These are phyloP conservation scores for Plantago elongata DNA, from an alignment of 257 asterid genomes.

Conservation along the genomic window DNA sequence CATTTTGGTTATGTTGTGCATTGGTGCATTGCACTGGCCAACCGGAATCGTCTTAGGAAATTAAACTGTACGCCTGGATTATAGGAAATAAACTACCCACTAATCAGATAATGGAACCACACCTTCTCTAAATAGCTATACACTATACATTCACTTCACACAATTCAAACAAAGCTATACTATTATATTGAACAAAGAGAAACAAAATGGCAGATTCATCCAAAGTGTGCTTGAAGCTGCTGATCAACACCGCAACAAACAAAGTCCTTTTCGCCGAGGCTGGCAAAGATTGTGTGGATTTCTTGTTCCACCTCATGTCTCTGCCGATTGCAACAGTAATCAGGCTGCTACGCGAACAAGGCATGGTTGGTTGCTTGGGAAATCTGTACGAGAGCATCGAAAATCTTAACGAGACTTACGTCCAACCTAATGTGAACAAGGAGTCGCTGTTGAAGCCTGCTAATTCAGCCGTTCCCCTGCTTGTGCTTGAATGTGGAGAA, in stretches of 20 bases:
- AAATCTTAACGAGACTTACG: slow-evolving; percentile 21
- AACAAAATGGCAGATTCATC: too few species aligned
- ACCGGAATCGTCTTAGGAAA: too few species aligned
- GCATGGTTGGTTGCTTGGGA: slow-evolving; percentile 23
- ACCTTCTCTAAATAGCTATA: too few species aligned
- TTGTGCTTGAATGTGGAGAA: neutral
- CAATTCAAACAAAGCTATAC: too few species aligned
- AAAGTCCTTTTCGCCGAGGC: slow-evolving; percentile 33
- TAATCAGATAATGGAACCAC: too few species aligned
- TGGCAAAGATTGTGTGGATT: slow-evolving; percentile 28
- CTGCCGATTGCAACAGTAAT: slow-evolving; percentile 17
- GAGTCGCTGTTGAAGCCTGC: slow-evolving; percentile 22
- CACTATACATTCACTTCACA: too few species aligned
- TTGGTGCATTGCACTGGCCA: too few species aligned
- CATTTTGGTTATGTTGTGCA: too few species aligned
- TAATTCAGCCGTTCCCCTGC: too few species aligned
- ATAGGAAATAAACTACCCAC: too few species aligned
- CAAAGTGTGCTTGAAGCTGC: slow-evolving; percentile 29
- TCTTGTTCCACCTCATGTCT: slow-evolving; percentile 26
- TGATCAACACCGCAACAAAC: slow-evolving; percentile 22
- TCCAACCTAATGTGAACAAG: slow-evolving; percentile 16
- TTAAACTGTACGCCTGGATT: too few species aligned
- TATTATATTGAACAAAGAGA: too few species aligned
- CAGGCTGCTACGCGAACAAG: slow-evolving; percentile 13
- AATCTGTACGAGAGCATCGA: slow-evolving; percentile 25